A percentile compares a stretch with the other conserved stretches of the same genome.
Evolutionary conservation across 129 eudicot species (phyloP).

Genomic region (Apium graveolens): DNA sequence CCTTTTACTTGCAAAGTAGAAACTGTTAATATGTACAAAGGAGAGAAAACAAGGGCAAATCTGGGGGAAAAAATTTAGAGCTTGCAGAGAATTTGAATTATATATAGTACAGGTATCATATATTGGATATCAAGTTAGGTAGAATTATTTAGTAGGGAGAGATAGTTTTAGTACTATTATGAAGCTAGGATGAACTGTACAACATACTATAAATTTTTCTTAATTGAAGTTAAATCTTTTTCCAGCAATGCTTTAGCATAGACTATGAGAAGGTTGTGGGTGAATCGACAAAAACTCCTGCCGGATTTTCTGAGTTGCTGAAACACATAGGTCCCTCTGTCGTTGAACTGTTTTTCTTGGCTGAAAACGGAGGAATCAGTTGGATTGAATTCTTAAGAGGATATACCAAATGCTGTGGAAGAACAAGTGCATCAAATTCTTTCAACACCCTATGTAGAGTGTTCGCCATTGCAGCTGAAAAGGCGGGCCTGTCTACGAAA

Average conservation of each 20-base stretch:
- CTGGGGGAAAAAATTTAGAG: too few relatives aligned
- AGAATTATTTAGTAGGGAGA: background rate
- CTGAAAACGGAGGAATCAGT: slow-evolving; percentile 50
- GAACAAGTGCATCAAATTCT: slow-evolving; percentile 47
- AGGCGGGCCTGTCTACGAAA: slow-evolving; percentile 54
- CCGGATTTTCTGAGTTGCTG: slow-evolving; percentile 34
- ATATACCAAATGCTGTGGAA: slow-evolving; percentile 55
- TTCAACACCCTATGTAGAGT: slow-evolving; percentile 43
- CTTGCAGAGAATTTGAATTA: too few relatives aligned
- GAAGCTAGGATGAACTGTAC: too few relatives aligned
- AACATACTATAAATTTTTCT: background rate
- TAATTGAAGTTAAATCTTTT: background rate
- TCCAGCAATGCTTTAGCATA: slow-evolving; percentile 62
- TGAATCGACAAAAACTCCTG: slow-evolving; percentile 30
- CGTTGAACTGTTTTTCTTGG: slow-evolving; percentile 46
- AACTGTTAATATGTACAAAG: too few relatives aligned
- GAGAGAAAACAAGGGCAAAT: too few relatives aligned
- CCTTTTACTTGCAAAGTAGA: too few relatives aligned
- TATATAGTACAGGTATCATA: too few relatives aligned
- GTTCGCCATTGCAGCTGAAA: slow-evolving; percentile 29
- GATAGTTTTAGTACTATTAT: background rate
- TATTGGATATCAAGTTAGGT: background rate
- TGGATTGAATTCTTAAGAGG: slow-evolving; percentile 73
- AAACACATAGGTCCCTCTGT: slow-evolving; percentile 47
- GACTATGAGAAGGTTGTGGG: slow-evolving; percentile 31